A percentile compares a stretch with the other conserved stretches of the same genome.
Conservation (phyloP, 2,329 filamentous ascomycete genomes). For the Aspergillus viridinutans region DNA sequence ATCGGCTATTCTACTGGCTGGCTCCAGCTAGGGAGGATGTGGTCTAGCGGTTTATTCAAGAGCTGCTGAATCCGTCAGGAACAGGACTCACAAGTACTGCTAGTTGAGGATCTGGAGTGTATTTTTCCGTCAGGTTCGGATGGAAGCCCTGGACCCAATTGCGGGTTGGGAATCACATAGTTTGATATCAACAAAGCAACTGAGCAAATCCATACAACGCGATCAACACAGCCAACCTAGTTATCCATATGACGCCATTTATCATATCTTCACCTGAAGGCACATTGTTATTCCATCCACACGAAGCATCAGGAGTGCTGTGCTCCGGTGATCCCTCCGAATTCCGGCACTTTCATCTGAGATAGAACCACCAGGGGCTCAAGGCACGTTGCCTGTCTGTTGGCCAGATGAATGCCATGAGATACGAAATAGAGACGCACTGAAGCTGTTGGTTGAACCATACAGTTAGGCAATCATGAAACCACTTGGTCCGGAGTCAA, state of each 20-base stretch:
- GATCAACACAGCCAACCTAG: not conserved
- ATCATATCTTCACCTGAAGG: not conserved
- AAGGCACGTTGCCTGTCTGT: not conserved
- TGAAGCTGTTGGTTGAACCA: not conserved
- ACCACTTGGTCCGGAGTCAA: not conserved
- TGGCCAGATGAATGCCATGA: not conserved
- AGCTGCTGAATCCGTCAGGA: not conserved
- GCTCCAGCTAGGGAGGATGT: not conserved
- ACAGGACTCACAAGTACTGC: too few species aligned
- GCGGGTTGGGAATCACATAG: not conserved
- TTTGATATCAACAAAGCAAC: not conserved
- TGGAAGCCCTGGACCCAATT: not conserved
- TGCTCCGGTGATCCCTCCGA: not conserved
- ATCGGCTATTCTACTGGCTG: constrained; percentile 7
- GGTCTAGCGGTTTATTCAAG: not conserved
- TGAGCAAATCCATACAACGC: too few species aligned
- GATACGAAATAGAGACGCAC: not conserved
- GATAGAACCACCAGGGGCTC: not conserved
- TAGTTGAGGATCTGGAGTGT: not conserved
- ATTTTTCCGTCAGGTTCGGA: not conserved
- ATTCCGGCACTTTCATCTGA: not conserved
- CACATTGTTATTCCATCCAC: not conserved
- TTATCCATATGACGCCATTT: not conserved
- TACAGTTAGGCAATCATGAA: not conserved
- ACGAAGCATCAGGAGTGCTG: not conserved